These are phyloP conservation scores for Leccinum ochraceum DNA, from an alignment of 768 basidiomycete genomes.

Conservation along the genomic window DNA sequence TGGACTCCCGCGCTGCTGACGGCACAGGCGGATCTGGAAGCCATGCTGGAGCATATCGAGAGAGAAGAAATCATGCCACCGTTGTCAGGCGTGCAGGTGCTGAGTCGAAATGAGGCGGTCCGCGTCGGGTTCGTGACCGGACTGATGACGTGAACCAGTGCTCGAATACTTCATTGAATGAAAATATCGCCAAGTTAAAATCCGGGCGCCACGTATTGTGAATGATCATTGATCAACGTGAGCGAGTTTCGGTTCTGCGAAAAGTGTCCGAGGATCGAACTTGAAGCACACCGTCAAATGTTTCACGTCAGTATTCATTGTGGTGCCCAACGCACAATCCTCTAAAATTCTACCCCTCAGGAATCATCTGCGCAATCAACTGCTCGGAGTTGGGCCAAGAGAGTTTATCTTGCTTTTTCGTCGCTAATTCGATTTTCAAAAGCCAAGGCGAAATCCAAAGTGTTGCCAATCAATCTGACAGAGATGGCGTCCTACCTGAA, in stretches of 20 bases:
- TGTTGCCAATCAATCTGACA: neutral
- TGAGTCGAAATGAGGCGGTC: conserved; percentile 86
- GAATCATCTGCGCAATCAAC: conserved; percentile 12
- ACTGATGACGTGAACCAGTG: no score
- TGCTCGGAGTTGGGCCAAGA: conserved; percentile 16
- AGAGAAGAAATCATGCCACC: conserved; percentile 83
- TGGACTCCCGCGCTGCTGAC: conserved; percentile 72
- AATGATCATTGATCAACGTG: no score
- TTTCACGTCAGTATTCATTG: conserved; percentile 48
- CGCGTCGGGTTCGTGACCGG: conserved; percentile 83
- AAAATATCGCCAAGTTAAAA: no score
- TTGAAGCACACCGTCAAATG: conserved; percentile 64
- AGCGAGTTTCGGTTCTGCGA: no score
- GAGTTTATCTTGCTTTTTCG: conserved; percentile 7
- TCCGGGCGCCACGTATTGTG: no score
- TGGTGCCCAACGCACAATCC: neutral
- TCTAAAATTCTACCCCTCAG: conserved; percentile 12
- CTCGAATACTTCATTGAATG: no score
- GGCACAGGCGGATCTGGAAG: conserved; percentile 68
- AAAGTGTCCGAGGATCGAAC: conserved; percentile 39
- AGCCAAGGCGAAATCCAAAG: neutral
- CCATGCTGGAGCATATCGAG: conserved; percentile 77
- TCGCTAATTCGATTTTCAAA: conserved; percentile 5
- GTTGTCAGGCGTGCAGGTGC: conserved; percentile 83
- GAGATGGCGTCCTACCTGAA: conserved; percentile 4